A percentile compares a stretch with the other conserved stretches of the same genome.
Evolutionary conservation across 140 eudicot genomes (phyloP).

Genomic region (Senecio squalidus): DNA sequence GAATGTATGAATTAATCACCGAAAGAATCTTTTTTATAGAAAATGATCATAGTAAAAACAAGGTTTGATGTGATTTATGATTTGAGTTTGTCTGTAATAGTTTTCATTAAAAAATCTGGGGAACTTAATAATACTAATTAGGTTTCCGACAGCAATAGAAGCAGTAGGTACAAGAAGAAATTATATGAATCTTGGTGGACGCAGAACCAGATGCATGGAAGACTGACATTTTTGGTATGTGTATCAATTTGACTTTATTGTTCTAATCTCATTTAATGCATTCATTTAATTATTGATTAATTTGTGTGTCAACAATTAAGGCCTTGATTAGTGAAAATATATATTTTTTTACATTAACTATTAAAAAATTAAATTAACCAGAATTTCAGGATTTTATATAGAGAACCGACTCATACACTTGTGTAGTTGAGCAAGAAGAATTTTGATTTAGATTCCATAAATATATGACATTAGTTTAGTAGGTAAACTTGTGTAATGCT

Average conservation of each 20-base stretch:
- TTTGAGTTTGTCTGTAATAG: not conserved
- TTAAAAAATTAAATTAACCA: conserved; percentile 1
- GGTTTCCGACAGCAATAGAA: conserved; percentile 34
- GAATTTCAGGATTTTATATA: conserved; percentile 20
- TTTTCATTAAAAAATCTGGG: conserved; percentile 7
- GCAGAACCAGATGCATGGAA: conserved; percentile 33
- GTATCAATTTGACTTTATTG: conserved; percentile 37
- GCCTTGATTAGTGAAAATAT: conserved; percentile 25
- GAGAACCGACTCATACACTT: conserved; percentile 14
- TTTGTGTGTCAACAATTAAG: conserved; percentile 22
- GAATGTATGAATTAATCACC: no score
- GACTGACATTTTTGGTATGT: conserved; percentile 40
- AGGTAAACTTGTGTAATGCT: no score
- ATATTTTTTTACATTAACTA: not conserved
- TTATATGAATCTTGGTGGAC: conserved; percentile 27
- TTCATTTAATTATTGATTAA: conserved; percentile 10
- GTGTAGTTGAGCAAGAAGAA: conserved; percentile 13
- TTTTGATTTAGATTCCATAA: not conserved
- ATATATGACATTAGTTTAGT: no score
- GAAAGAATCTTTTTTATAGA: no score
- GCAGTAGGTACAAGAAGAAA: conserved; percentile 34
- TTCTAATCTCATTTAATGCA: conserved; percentile 36
- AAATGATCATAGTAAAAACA: no score
- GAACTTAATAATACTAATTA: not conserved
- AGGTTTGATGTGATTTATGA: not conserved